A percentile compares a stretch with the other conserved stretches of the same genome.
Conservation (phyloP, 345 rosid genomes). For the Hypericum perforatum region DNA sequence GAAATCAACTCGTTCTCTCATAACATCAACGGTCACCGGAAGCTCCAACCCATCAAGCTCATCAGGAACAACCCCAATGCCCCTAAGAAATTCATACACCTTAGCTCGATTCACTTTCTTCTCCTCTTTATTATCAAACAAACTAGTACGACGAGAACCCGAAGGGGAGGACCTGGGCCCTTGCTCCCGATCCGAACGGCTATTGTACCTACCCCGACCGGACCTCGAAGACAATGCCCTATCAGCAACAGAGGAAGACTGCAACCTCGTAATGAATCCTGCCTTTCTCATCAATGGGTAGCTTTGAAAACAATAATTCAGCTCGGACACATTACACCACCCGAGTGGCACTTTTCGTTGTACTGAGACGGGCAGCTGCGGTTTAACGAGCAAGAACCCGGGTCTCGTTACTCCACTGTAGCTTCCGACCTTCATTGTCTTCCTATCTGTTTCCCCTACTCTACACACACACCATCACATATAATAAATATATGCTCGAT, state of each 20-base stretch:
- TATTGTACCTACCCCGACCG: slow-evolving; percentile 19
- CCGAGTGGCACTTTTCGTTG: slow-evolving; percentile 20
- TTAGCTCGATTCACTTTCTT: slow-evolving; percentile 58
- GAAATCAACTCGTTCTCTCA: slow-evolving; percentile 77
- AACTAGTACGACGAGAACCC: too few relatives aligned
- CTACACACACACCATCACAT: too few relatives aligned
- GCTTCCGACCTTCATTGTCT: slow-evolving; percentile 45
- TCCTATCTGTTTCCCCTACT: too few relatives aligned
- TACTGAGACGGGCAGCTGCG: slow-evolving; percentile 41
- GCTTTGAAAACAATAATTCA: slow-evolving; percentile 21
- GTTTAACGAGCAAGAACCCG: slow-evolving; percentile 41
- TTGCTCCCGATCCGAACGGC: slow-evolving; percentile 20
- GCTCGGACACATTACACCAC: background rate
- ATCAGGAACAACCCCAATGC: slow-evolving; percentile 58
- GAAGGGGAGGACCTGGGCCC: slow-evolving; percentile 43
- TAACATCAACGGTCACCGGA: slow-evolving; percentile 74
- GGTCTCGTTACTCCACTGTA: slow-evolving; percentile 45
- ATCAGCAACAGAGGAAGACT: slow-evolving; percentile 32
- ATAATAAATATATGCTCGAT: too few relatives aligned
- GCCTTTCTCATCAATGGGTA: slow-evolving; percentile 19
- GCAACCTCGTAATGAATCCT: slow-evolving; percentile 24
- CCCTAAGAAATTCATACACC: slow-evolving; percentile 65
- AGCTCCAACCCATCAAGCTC: slow-evolving; percentile 83
- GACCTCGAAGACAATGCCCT: slow-evolving; percentile 37
- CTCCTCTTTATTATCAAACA: slow-evolving; percentile 54